Evolutionary conservation across 495 filamentous ascomycete species (phyloP).

Genomic region (Terfezia boudieri): DNA sequence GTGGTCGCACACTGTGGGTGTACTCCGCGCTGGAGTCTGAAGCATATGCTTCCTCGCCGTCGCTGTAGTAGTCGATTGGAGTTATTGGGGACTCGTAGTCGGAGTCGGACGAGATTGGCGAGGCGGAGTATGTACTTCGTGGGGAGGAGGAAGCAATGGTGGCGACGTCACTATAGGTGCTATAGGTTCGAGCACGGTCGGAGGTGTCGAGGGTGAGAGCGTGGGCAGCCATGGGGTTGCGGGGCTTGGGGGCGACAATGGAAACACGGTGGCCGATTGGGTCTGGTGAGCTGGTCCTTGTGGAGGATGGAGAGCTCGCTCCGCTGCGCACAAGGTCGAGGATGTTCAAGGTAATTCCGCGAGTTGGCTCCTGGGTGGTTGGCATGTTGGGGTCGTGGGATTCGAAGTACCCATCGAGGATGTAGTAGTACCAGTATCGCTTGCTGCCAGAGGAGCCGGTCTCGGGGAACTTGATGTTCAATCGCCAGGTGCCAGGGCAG

Average conservation of each 20-base stretch:
- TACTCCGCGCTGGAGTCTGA: background rate
- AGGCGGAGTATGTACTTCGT: conserved; percentile 25
- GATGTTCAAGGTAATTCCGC: conserved; percentile 77
- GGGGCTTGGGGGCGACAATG: conserved; percentile 43
- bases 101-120: conserved; percentile 8
- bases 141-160: conserved; percentile 34
- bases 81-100: background rate
- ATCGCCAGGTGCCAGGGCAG: conserved; percentile 82
- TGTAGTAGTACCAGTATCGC: conserved; percentile 99
- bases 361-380: conserved; percentile 85
- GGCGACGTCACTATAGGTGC: conserved; percentile 37
- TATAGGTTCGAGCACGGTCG: conserved; percentile 49
- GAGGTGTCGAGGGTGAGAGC: conserved; percentile 52
- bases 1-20: background rate
- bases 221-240: conserved; percentile 69
- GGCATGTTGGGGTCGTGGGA: conserved; percentile 85
- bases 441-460: conserved; percentile 57
- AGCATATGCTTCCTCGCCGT: background rate
- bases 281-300: conserved; percentile 21
- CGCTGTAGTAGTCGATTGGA: background rate
- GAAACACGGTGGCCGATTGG: conserved; percentile 21
- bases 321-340: conserved; percentile 24
- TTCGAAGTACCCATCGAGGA: conserved; percentile 98
- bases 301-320: conserved; percentile 24
- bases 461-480: conserved; percentile 57